Percentiles rank a stretch among this genome's conserved stretches.
Evolutionary conservation across 73 alveolate species (phyloP).

Genomic region (Paramecium caudatum): DNA sequence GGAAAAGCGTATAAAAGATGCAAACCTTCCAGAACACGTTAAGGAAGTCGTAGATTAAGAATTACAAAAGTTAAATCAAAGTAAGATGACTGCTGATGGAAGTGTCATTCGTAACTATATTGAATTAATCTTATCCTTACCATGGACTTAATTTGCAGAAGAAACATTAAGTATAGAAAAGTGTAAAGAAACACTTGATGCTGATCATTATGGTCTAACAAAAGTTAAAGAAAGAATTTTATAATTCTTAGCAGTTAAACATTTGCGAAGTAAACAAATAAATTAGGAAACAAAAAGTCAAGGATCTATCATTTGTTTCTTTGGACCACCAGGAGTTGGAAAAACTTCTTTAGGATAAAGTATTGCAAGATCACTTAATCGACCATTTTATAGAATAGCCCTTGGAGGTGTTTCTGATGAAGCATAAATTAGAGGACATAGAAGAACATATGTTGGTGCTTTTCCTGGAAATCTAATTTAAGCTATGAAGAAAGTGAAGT

Average conservation of each 20-base stretch:
- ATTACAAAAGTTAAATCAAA: slow-evolving; percentile 77
- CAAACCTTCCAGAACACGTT: slow-evolving; percentile 87
- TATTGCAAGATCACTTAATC: slow-evolving; percentile 92
- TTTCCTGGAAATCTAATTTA: slow-evolving; percentile 95
- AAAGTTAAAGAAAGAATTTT: slow-evolving; percentile 94
- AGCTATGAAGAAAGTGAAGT: slow-evolving; percentile 85
- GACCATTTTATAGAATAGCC: slow-evolving; percentile 95
- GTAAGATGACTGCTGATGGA: slow-evolving; percentile 82
- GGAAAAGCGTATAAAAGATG: slow-evolving; percentile 75
- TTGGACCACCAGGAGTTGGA: slow-evolving; percentile 99
- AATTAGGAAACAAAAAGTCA: slow-evolving; percentile 72
- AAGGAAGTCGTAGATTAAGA: slow-evolving; percentile 82
- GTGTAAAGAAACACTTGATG: slow-evolving; percentile 82
- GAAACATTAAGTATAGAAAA: slow-evolving; percentile 84
- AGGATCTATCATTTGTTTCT: slow-evolving; percentile 92
- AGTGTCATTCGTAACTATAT: slow-evolving; percentile 85
- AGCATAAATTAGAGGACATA: slow-evolving; percentile 96
- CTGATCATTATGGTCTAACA: slow-evolving; percentile 96
- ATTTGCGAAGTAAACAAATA: slow-evolving; percentile 70
- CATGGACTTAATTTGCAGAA: slow-evolving; percentile 84
- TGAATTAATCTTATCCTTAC: slow-evolving; percentile 83
- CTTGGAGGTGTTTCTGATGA: slow-evolving; percentile 97
- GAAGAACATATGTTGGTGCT: slow-evolving; percentile 97
- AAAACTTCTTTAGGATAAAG: slow-evolving; percentile 95
- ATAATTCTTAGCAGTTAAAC: slow-evolving; percentile 91